These are phyloP conservation scores for Thraustochytrium aureum DNA, from an alignment of 352 stramenopile genomes.

Conservation along the genomic window DNA sequence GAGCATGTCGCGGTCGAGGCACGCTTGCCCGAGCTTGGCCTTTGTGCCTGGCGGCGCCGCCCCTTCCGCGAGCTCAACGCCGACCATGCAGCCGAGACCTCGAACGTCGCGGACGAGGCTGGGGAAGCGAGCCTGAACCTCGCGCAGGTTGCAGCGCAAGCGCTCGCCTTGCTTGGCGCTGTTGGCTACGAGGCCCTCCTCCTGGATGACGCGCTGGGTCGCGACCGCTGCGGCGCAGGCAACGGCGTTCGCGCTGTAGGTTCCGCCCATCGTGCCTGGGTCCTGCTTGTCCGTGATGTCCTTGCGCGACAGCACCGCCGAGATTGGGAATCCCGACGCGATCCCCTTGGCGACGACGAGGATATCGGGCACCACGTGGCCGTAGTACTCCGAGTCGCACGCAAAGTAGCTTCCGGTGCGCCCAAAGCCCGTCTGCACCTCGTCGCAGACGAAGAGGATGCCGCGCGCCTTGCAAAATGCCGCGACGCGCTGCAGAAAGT, in stretches of 20 bases:
- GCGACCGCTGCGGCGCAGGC: slow-evolving; percentile 83
- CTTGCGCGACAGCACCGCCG: slow-evolving; percentile 76
- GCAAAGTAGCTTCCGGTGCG: slow-evolving; percentile 70
- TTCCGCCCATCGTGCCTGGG: slow-evolving; percentile 84
- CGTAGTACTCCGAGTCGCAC: slow-evolving; percentile 78
- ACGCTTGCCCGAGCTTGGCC: slow-evolving; percentile 70
- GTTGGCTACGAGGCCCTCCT: slow-evolving; percentile 84
- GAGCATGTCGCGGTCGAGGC: slow-evolving; percentile 80
- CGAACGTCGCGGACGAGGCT: slow-evolving; percentile 76
- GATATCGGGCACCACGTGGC: slow-evolving; percentile 81
- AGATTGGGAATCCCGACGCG: slow-evolving; percentile 83
- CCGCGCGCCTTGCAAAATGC: slow-evolving; percentile 83
- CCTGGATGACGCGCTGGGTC: slow-evolving; percentile 73
- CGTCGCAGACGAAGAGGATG: slow-evolving; percentile 89
- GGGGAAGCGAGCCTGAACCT: slow-evolving; percentile 69
- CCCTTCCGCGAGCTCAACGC: slow-evolving; percentile 78
- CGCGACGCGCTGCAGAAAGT: slow-evolving; percentile 84
- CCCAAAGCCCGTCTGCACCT: slow-evolving; percentile 85
- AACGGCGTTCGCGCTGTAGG: slow-evolving; percentile 86
- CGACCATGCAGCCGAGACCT: slow-evolving; percentile 87
- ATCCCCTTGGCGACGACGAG: slow-evolving; percentile 90
- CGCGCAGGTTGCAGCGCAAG: slow-evolving; percentile 70
- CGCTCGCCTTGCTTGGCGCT: slow-evolving; percentile 68
- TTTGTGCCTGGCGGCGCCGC: slow-evolving; percentile 67
- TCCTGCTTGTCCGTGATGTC: slow-evolving; percentile 77